Percentiles rank a stretch among this genome's conserved stretches.
phyloP scores from a whole-genome alignment of 345 rosid species.

The Rhodamnia rubescens region DNA sequence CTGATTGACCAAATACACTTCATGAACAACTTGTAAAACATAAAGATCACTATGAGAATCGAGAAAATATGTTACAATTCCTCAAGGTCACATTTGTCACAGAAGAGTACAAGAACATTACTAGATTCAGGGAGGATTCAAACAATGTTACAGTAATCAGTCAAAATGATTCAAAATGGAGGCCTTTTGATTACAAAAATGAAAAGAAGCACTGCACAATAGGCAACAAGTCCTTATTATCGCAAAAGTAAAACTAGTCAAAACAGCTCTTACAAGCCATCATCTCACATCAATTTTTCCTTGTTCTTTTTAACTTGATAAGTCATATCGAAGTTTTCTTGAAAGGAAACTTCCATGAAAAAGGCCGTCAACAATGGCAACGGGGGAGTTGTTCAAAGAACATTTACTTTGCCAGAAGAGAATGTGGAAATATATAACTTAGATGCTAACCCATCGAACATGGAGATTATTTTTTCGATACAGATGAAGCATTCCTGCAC shows the following conservation, averaged over 20 bases:
- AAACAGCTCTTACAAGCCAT: background rate
- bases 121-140: background rate
- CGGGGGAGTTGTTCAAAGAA: background rate
- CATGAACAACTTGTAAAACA: background rate
- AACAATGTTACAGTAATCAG: background rate
- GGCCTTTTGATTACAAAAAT: background rate
- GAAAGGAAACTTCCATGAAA: background rate
- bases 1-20: constrained; percentile 11
- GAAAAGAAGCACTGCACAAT: background rate
- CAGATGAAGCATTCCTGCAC: background rate
- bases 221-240: background rate
- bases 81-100: background rate
- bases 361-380: background rate
- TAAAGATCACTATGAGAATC: background rate
- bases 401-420: background rate
- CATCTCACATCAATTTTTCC: background rate
- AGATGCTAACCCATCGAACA: background rate
- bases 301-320: background rate
- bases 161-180: background rate
- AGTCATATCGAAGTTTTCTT: background rate
- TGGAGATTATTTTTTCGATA: background rate
- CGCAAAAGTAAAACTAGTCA: background rate
- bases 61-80: background rate
- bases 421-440: background rate
- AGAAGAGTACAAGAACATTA: background rate